Evolutionary conservation across 1,139 yeast species (phyloP), one percentile per base, ranked within the genome.

Genomic region (Yamadazyma sp.): DNA sequence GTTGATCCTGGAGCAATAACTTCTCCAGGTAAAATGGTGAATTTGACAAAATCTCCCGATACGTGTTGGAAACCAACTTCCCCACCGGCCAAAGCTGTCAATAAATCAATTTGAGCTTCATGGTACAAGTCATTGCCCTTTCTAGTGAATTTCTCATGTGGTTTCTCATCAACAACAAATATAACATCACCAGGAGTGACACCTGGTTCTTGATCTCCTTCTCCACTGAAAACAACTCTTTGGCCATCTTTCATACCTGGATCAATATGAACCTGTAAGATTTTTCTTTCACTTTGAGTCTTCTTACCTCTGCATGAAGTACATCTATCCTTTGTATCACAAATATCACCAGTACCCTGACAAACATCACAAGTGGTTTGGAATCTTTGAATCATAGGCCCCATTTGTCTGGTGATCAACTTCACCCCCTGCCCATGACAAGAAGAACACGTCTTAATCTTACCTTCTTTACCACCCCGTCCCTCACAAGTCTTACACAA

Each of bases 211-310:
- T 92, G 97, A 67, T 94, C 98, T 57, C 97, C 97, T 72, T 90
- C 97, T 50, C 97, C 97, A 54, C 81, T 76, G 73, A 90, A 92
- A 5, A 82, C 88, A 55, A 94, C 78, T 67, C 82, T 82, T 70
- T 90, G 96, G 42, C 97, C 97, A 57, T 89, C 86, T 59, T 76
- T 83, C 97, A 92, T 92, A 72, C 99, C 99, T 56, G 95, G 95
- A 62, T 89, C 96, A 57, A 92, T 79, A 66, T 90, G 88, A 43
- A 92, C 97, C 68, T 90, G 94, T 59, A 92, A 73, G 47, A 92
- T 84, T 76, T 92, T 92, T 72, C 96, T 83, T 72, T 92, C 97
- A 50, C 78, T 76, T 48, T 73, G 71, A 38, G 90, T 83, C 76
- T 90, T 92, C 72, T 87, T 86, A 71, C 97, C 99, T 51, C 71